These are phyloP conservation scores for Rhizoctonia solani DNA, from an alignment of 1,284 basidiomycete species.

Conservation along the genomic window DNA sequence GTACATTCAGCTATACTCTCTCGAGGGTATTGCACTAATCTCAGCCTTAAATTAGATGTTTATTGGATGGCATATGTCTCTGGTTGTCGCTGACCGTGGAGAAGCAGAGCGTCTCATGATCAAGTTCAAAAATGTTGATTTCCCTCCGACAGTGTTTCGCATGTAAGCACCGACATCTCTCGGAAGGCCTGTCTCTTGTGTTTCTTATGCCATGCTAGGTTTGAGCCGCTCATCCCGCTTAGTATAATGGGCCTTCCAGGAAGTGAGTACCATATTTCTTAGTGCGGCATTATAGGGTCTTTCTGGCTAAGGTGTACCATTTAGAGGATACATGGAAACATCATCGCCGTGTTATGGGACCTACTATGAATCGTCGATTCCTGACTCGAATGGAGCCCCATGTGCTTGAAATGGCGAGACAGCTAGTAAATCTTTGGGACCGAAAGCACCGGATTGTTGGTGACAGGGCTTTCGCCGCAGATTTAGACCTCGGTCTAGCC, in stretches of 20 bases:
- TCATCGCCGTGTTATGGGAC: constrained; percentile 1
- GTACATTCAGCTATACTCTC: background rate
- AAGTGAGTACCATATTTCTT: background rate
- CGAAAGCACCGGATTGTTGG: background rate
- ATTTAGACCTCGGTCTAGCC: background rate
- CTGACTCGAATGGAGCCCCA: constrained; percentile 1
- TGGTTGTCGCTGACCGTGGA: constrained; percentile 7
- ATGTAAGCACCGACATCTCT: background rate
- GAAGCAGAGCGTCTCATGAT: constrained; percentile 18
- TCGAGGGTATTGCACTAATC: too few relatives aligned
- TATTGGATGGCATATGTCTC: background rate
- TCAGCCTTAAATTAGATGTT: background rate
- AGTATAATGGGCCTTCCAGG: constrained; percentile 3
- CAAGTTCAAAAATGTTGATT: constrained; percentile 1
- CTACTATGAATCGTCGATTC: background rate
- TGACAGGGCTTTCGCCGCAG: background rate
- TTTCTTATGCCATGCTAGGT: background rate
- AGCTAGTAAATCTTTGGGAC: background rate
- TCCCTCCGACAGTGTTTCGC: background rate
- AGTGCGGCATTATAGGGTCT: background rate
- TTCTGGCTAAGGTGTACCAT: background rate
- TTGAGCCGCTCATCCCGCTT: constrained; percentile 9
- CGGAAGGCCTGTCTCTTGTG: background rate
- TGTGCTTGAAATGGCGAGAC: background rate
- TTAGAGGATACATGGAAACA: constrained; percentile 9